A percentile compares a stretch with the other conserved stretches of the same genome.
Evolutionary conservation across 805 yeast species (phyloP).

Genomic region (Metschnikowia shivogae): DNA sequence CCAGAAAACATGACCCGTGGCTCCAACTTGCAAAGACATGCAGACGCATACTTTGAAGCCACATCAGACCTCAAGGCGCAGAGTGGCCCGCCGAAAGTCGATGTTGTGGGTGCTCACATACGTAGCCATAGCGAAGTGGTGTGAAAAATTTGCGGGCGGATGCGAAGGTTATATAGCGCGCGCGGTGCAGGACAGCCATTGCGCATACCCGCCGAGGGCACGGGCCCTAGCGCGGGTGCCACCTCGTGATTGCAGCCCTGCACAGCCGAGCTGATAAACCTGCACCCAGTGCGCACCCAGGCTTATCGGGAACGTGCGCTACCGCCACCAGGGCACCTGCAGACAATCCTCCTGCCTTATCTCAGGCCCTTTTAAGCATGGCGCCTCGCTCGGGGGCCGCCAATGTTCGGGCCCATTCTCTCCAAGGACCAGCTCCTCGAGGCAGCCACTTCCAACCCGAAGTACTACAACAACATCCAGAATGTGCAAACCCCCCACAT

Average conservation of each 20-base stretch:
- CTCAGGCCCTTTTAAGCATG: no score
- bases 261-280: neutral
- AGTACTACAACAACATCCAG: slow-evolving; percentile 25
- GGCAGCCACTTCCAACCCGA: slow-evolving; percentile 23
- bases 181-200: neutral
- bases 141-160: slow-evolving; percentile 1
- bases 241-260: no score
- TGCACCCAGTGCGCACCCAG: neutral
- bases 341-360: neutral
- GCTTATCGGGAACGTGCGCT: slow-evolving; percentile 6
- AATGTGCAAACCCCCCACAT: slow-evolving; percentile 27
- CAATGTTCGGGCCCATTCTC: slow-evolving; percentile 11
- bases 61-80: slow-evolving; percentile 18
- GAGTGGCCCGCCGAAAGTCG: slow-evolving; percentile 14
- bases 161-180: slow-evolving; percentile 8
- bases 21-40: slow-evolving; percentile 3
- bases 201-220: neutral
- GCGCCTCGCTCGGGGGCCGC: no score
- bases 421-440: slow-evolving; percentile 23
- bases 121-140: slow-evolving; percentile 30
- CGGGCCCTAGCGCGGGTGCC: neutral
- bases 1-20: slow-evolving; percentile 4
- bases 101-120: slow-evolving; percentile 23
- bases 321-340: neutral
- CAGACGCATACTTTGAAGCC: slow-evolving; percentile 4